Evolutionary conservation across 257 asterid species (phyloP), one percentile per base, ranked within the genome.

Genomic region (Nicotiana sylvestris): DNA sequence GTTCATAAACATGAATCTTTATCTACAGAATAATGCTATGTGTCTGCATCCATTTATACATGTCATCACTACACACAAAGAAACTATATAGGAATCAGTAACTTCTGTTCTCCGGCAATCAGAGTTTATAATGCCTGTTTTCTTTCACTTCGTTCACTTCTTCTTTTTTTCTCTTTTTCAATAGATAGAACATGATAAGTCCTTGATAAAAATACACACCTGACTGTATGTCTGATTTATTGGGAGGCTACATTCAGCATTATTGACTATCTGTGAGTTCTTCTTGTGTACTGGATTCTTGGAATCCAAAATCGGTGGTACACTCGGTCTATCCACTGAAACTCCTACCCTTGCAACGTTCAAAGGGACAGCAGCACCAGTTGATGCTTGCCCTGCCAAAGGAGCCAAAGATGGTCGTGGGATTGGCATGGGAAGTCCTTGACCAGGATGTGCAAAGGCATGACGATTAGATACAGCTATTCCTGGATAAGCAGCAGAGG

Each of bases 361-460:
- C 64, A 76, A 80, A 66, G 88, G 91, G 80, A 80, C 64, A 55
- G 93, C 79, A 82, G 87, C 76, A 78, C 82, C 86, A 29, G 67
- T 29, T 46, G 92, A 82, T 66, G 89, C 83, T 53, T 79, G 89
- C 11, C 88, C 85, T 27, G 90, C 72, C 76, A 82, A 67, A 82
- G 97, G 93, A 68, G 83, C 88, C 55, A 82, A 60, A 60, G 94
- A 89, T 66, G 91, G 70, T 82, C 86, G 81, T 3, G 92, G 90
- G 67, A 84, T 88, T 2, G 94, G 74, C 82, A 68, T 77, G 2
- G 90, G 91, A 82, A 82, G 82, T 27, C 95, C 96, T 83, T 90
- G 96, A 87, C 85, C 62, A 10, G 93, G 93, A 87, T 88, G 93
- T 25, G 92, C 92, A 43, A 84, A 89, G 25, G 87, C 81, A 6